Conservation (phyloP, 179 eudicot genomes). For the Heliamphora pulchella region DNA sequence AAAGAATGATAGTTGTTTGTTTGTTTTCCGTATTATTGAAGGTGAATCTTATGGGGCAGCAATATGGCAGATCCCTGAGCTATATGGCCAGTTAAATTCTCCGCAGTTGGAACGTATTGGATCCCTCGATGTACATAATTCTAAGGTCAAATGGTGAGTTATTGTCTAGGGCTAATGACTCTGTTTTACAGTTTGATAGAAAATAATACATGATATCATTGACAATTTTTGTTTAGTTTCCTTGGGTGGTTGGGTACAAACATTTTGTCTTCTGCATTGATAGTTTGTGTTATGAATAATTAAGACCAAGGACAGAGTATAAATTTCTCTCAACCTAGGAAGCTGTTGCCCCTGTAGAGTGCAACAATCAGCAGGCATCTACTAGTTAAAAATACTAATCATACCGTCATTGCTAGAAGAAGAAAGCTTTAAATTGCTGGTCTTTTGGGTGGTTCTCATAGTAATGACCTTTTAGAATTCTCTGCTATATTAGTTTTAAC, state of each 20-base stretch:
- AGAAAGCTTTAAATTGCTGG: neutral
- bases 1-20: neutral
- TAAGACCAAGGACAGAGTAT: neutral
- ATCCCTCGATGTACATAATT: conserved; percentile 64
- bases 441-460: neutral
- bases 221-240: no score
- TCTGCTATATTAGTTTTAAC: neutral
- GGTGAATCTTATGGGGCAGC: conserved; percentile 97
- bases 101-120: conserved; percentile 86
- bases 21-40: conserved; percentile 23
- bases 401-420: neutral
- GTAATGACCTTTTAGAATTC: neutral
- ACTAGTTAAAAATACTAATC: no score
- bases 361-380: no score
- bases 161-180: neutral
- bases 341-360: neutral
- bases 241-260: no score
- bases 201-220: no score
- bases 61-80: conserved; percentile 95
- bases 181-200: neutral
- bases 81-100: conserved; percentile 86
- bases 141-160: conserved; percentile 70
- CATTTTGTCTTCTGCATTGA: no score
- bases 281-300: no score
- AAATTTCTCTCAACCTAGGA: neutral